Conservation (phyloP, 352 stramenopile species). For the Lagenidium sp. region DNA sequence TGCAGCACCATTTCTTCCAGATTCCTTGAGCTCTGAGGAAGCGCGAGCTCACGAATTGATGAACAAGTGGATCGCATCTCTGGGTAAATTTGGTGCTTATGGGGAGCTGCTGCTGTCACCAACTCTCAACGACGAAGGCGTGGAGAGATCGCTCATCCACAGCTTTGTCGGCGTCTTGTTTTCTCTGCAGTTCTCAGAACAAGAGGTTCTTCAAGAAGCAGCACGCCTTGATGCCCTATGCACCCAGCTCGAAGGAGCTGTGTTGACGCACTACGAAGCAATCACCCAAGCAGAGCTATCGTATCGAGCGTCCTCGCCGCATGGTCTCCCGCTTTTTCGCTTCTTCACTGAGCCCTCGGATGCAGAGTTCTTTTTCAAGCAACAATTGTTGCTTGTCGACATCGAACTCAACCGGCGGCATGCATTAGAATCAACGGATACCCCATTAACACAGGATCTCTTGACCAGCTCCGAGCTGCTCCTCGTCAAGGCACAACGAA, state of each 20-base stretch:
- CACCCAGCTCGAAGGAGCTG: slow-evolving; percentile 15
- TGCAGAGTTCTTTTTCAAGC: slow-evolving; percentile 39
- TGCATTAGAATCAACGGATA: too few relatives aligned
- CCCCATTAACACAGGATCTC: slow-evolving; percentile 8
- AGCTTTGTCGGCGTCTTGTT: slow-evolving; percentile 56
- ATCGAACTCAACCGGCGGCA: too few relatives aligned
- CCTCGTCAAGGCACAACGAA: slow-evolving; percentile 27
- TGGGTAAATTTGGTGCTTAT: slow-evolving; percentile 42
- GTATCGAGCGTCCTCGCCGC: slow-evolving; percentile 2
- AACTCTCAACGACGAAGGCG: slow-evolving; percentile 33
- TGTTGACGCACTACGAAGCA: slow-evolving; percentile 24
- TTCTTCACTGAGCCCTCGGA: slow-evolving; percentile 32
- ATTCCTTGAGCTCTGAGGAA: slow-evolving; percentile 9
- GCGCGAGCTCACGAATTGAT: background rate
- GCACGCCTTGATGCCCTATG: slow-evolving; percentile 31
- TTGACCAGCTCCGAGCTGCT: slow-evolving; percentile 12
- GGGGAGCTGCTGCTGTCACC: slow-evolving; percentile 33
- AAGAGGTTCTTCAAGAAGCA: slow-evolving; percentile 25
- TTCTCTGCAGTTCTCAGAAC: slow-evolving; percentile 26
- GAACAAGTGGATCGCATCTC: background rate
- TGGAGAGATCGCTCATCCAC: slow-evolving; percentile 32
- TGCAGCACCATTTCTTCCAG: background rate
- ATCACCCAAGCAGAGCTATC: slow-evolving; percentile 14
- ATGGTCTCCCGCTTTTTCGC: slow-evolving; percentile 17
- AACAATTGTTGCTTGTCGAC: slow-evolving; percentile 29